Evolutionary conservation across 768 basidiomycete species (phyloP), one percentile per base, ranked within the genome.

Genomic region (Leccinum olivaceopallidum): DNA sequence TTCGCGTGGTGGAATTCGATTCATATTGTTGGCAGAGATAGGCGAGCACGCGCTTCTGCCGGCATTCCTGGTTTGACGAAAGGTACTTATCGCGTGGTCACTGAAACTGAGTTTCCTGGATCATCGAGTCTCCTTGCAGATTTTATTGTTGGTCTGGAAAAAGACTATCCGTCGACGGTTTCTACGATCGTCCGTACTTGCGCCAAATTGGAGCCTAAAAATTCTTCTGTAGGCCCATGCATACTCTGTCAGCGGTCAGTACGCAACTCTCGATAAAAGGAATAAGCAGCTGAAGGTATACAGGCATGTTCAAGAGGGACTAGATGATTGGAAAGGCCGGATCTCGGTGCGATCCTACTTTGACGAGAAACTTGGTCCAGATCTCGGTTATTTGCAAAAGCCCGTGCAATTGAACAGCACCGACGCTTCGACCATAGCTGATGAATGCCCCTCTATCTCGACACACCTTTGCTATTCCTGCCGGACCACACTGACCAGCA

Each of bases 111-210:
- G 32, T 30, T 16, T 52, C 22, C 18, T 57, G 37, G 24, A 24
- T 24, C 24, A 57, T 54, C 24, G 52, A 22, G 8, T 7, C 30
- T 16, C 42, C 53, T 39, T 12, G 12, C 58, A 92, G 92, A 87
- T 70, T 94, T 94, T 65, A 90, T 94, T 59, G 74, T 88, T 20
- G 87, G 90, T 3, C 70, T 94, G 30, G 92, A 94, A 73, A 84
- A 81, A 55, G 87, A 93, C 70, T 94, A 89, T 70, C 92, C 92
- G 4, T 91, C 92, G 0, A 94, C 92, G 0, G 92, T 94, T 12
- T 92, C 90, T 8, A 86, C 92, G 0, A 89, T 94, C 54, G 85
- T 85, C 24, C 83, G 89, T 37, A 94, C 92, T 1, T 91, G 89
- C 67, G 85, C 81, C 6, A 94, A 94, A 73, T 73, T 94, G 28